Base-by-base conservation (phyloP, 768 basidiomycete genomes). In the Tylopilus intermedius region DNA sequence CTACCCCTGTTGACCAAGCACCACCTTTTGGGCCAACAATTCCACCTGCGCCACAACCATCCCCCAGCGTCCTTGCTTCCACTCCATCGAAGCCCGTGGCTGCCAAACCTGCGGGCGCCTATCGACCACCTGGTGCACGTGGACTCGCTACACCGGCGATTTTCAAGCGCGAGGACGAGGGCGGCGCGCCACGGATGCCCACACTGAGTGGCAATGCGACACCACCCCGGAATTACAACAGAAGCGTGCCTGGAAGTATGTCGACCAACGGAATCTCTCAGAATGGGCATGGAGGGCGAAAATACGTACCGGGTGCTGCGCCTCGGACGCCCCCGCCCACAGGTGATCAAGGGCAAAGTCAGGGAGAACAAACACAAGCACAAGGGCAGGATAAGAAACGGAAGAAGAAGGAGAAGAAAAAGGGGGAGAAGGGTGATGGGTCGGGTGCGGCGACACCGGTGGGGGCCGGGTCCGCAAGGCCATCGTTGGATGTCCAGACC, bases 161-260 rank as follows among this genome's bases (percentile, higher is more conserved):
- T 33, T 98, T 86, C 75, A 93, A 89, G 71, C 81, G 94, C 15
- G 91, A 94, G 66, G 95, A 96, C 57, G 92, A 95, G 62, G 90
- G 89, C 37, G 90, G 86, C 2, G 71, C 75, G 2, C 76, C 83
- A 8, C 74, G 71, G 15, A 64, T 74, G n/a, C 77, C 78, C 49
- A 72, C 71, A 7, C 57, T 61, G n/a, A 79, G 70, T 52, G 83
- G 83, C 8, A 76, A 71, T 18, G 75, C 79, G 32, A 88, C 86
- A 11, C 86, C 87, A 4, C 80, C 82, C 29, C 73, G 85, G 50
- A 73, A 72, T 41, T 81, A 82, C 60, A 80, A 71, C 51, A 74
- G 84, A 48, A 81, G 81, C 57, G 74, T 75, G 8, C 78, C 76
- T 50, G 81, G 82, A 33, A 71, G 75, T 38, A 75, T 73, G 33